These are phyloP conservation scores for Pseudognaphalium luteoalbum DNA, from an alignment of 129 eudicot genomes.

Conservation along the genomic window DNA sequence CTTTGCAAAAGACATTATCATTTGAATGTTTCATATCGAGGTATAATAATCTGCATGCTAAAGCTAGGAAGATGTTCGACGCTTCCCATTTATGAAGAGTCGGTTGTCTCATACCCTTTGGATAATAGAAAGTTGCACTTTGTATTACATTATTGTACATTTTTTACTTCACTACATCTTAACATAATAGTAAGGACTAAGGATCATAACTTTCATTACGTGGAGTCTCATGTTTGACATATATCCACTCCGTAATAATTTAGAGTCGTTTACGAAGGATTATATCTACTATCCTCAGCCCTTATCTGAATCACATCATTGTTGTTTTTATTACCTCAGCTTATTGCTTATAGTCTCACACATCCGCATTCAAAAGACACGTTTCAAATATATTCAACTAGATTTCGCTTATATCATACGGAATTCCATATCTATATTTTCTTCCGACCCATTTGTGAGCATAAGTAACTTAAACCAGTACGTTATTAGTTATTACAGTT, in stretches of 20 bases:
- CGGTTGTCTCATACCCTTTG: slow-evolving; percentile 31
- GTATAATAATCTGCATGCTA: slow-evolving; percentile 29
- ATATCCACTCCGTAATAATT: slow-evolving; percentile 6
- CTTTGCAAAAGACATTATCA: neutral
- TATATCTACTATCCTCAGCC: slow-evolving; percentile 12
- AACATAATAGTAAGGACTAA: slow-evolving; percentile 1
- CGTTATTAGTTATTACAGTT: slow-evolving; percentile 9
- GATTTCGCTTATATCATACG: neutral
- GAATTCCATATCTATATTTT: neutral
- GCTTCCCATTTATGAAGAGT: slow-evolving; percentile 35
- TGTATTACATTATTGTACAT: slow-evolving; percentile 9
- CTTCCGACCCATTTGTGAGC: neutral
- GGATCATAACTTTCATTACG: slow-evolving; percentile 21
- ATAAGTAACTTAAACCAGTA: neutral
- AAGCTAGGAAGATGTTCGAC: slow-evolving; percentile 20
- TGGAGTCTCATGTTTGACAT: slow-evolving; percentile 21
- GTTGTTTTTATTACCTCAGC: neutral
- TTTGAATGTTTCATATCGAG: neutral
- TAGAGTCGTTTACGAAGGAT: slow-evolving; percentile 5
- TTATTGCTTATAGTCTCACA: slow-evolving; percentile 1
- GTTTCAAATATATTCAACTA: neutral
- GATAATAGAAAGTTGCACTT: slow-evolving; percentile 22
- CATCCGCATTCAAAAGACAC: neutral
- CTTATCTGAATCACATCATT: slow-evolving; percentile 18
- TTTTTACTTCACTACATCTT: neutral